Conservation (phyloP, 1,284 basidiomycete species). For the Moesziomyces antarcticus region DNA sequence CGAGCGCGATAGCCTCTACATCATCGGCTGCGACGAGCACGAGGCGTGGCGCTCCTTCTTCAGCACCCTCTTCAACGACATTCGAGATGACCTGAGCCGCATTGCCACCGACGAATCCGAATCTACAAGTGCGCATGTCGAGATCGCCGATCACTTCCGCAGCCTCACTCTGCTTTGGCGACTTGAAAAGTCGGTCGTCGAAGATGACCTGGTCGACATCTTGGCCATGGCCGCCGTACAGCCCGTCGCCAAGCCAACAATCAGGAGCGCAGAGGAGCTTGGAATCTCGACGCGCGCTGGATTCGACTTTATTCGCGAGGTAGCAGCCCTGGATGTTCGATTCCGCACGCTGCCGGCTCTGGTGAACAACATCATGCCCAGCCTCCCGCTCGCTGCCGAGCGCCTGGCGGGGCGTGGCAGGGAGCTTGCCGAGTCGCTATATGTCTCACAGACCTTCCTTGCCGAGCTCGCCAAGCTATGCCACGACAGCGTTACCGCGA, state of each 20-base stretch:
- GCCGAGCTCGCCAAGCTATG: slow-evolving; percentile 33
- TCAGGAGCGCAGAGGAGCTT: slow-evolving; percentile 22
- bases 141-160: slow-evolving; percentile 22
- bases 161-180: slow-evolving; percentile 38
- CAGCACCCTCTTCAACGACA: slow-evolving; percentile 14
- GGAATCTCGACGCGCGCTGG: slow-evolving; percentile 12
- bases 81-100: slow-evolving; percentile 8
- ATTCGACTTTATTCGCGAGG: slow-evolving; percentile 32
- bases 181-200: slow-evolving; percentile 37
- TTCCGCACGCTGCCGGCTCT: slow-evolving; percentile 31
- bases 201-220: slow-evolving; percentile 23
- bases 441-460: slow-evolving; percentile 29
- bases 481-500: slow-evolving; percentile 30
- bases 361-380: slow-evolving; percentile 18
- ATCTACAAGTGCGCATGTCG: slow-evolving; percentile 1
- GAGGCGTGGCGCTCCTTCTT: slow-evolving; percentile 46
- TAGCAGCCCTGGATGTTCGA: slow-evolving; percentile 20
- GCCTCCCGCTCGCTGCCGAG: slow-evolving; percentile 15
- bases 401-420: neutral
- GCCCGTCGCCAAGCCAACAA: slow-evolving; percentile 14
- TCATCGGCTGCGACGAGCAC: slow-evolving; percentile 26
- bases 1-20: slow-evolving; percentile 29
- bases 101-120: slow-evolving; percentile 1
- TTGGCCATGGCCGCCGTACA: slow-evolving; percentile 25
- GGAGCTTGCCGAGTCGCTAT: neutral